Conservation (phyloP, 768 basidiomycete genomes). For the Butyriboletus loyo region DNA sequence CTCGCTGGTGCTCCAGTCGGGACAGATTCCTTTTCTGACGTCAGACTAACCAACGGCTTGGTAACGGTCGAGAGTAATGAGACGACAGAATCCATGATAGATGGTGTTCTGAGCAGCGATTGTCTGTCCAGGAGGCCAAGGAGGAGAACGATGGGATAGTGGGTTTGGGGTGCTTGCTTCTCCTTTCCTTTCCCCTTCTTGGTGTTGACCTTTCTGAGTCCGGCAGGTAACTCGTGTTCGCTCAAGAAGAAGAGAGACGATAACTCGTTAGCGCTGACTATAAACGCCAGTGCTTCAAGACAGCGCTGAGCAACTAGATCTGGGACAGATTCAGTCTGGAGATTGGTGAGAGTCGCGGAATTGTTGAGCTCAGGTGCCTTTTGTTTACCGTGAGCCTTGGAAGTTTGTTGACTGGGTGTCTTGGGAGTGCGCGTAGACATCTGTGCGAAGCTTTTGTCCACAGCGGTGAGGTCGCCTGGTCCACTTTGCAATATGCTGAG, state of each 20-base stretch:
- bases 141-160: slow-evolving; percentile 89
- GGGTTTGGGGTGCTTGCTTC: slow-evolving; percentile 72
- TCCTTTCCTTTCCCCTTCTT: slow-evolving; percentile 98
- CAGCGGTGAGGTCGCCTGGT: slow-evolving; percentile 84
- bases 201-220: slow-evolving; percentile 60
- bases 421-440: slow-evolving; percentile 76
- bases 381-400: slow-evolving; percentile 64
- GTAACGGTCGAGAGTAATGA: slow-evolving; percentile 85
- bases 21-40: slow-evolving; percentile 40
- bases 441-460: slow-evolving; percentile 92
- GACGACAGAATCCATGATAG: slow-evolving; percentile 92
- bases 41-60: slow-evolving; percentile 69
- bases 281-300: slow-evolving; percentile 84
- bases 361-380: slow-evolving; percentile 55
- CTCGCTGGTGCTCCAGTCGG: slow-evolving; percentile 19
- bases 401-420: slow-evolving; percentile 36
- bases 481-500: slow-evolving; percentile 95
- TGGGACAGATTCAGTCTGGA: slow-evolving; percentile 79
- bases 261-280: slow-evolving; percentile 80
- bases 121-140: slow-evolving; percentile 86
- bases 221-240: slow-evolving; percentile 88
- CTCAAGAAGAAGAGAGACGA: slow-evolving; percentile 93
- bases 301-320: slow-evolving; percentile 93
- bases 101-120: slow-evolving; percentile 78
- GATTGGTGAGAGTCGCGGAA: slow-evolving; percentile 46